These are phyloP conservation scores for Cladosporium sp. DNA, from an alignment of 2,329 filamentous ascomycete genomes.

Conservation along the genomic window DNA sequence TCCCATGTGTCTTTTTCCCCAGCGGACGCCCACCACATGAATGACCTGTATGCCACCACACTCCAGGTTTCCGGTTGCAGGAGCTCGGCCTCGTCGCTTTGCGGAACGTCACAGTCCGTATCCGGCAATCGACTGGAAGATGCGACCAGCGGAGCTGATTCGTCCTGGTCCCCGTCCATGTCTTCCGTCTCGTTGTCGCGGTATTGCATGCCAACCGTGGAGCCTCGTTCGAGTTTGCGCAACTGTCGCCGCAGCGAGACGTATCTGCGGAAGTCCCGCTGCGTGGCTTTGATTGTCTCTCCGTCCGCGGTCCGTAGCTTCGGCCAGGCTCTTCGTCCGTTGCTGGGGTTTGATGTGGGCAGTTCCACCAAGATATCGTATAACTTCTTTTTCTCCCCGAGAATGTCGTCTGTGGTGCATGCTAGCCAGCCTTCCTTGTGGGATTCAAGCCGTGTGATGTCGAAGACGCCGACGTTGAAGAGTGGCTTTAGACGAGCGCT, in stretches of 20 bases:
- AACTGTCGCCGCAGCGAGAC: constrained; percentile 54
- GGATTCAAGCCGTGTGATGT: constrained; percentile 70
- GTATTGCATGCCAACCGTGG: constrained; percentile 21
- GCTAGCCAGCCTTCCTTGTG: constrained; percentile 77
- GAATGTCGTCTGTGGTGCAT: constrained; percentile 91
- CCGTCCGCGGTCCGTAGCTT: constrained; percentile 63
- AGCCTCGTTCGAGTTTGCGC: constrained; percentile 30
- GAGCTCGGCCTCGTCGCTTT: constrained; percentile 29
- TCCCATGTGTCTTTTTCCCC: constrained; percentile 63
- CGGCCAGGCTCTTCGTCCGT: constrained; percentile 57
- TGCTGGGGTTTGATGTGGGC: constrained; percentile 48
- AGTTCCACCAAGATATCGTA: constrained; percentile 89
- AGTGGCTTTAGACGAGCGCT: constrained; percentile 49
- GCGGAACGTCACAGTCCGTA: constrained; percentile 15
- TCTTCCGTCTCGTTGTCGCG: constrained; percentile 23
- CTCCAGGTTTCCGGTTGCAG: constrained; percentile 61
- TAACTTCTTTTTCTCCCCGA: constrained; percentile 77
- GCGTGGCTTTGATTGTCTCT: constrained; percentile 72
- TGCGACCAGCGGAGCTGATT: constrained; percentile 19
- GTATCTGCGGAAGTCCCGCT: constrained; percentile 83
- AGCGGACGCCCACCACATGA: constrained; percentile 88
- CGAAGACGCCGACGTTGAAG: constrained; percentile 92
- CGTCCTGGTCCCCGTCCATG: constrained; percentile 14
- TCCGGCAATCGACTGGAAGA: constrained; percentile 12
- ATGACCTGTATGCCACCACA: constrained; percentile 72